Percentiles rank a stretch among this genome's conserved stretches.
Evolutionary conservation across 2,329 filamentous ascomycete genomes (phyloP).

Genomic region (Nigrospora sphaerica): DNA sequence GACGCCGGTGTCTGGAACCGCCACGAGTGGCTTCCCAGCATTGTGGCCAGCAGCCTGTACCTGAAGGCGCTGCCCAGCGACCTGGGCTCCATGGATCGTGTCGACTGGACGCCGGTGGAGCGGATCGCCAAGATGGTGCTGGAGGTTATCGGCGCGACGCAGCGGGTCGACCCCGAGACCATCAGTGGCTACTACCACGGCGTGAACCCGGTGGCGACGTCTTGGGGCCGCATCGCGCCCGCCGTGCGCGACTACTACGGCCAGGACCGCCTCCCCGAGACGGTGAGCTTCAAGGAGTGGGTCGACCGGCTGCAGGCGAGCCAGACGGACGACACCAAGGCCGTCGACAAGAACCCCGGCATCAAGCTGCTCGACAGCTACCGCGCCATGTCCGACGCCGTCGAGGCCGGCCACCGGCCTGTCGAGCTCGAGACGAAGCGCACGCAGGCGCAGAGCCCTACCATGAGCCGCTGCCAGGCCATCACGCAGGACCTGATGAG

Average conservation of each 20-base stretch:
- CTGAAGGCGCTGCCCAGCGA: conserved; percentile 35
- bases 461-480: conserved; percentile 30
- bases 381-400: conserved; percentile 13
- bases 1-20: conserved; percentile 40
- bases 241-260: conserved; percentile 6
- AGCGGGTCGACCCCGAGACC: neutral
- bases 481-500: conserved; percentile 36
- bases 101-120: conserved; percentile 36
- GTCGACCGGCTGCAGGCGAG: conserved; percentile 2
- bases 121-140: conserved; percentile 4
- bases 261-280: conserved; percentile 1
- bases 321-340: neutral
- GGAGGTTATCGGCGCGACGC: conserved; percentile 4
- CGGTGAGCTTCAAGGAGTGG: conserved; percentile 6
- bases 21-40: conserved; percentile 44
- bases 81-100: conserved; percentile 28
- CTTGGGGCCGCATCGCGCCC: conserved; percentile 1
- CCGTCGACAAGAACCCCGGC: conserved; percentile 3
- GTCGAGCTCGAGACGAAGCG: conserved; percentile 31
- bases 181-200: conserved; percentile 7
- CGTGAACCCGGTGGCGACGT: conserved; percentile 3
- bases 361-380: conserved; percentile 5
- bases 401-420: conserved; percentile 13
- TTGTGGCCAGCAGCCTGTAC: conserved; percentile 34
- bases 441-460: conserved; percentile 31